A percentile compares a stretch with the other conserved stretches of the same genome.
Evolutionary conservation across 306 rosid species (phyloP).

Genomic region (Nissolia schottii): DNA sequence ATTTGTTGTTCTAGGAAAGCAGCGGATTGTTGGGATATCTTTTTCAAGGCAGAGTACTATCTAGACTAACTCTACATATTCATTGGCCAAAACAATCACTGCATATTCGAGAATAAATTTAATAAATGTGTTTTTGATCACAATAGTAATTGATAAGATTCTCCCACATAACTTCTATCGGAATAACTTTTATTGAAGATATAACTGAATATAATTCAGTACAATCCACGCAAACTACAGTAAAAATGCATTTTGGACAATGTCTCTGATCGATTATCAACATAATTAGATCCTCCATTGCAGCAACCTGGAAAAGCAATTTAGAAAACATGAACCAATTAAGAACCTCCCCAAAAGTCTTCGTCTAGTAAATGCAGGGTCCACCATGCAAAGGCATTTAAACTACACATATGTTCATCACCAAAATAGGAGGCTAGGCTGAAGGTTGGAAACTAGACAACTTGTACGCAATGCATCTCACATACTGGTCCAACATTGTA

Average conservation of each 20-base stretch:
- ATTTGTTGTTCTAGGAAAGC: too few relatives aligned
- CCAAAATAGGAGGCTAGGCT: too few relatives aligned
- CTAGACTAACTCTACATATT: too few relatives aligned
- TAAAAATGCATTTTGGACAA: neutral
- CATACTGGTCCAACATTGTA: constrained; percentile 86
- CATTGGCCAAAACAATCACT: too few relatives aligned
- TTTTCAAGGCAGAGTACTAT: too few relatives aligned
- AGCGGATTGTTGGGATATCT: too few relatives aligned
- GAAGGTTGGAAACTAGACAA: neutral
- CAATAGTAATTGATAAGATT: neutral
- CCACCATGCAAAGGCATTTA: neutral
- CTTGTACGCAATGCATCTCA: constrained; percentile 73
- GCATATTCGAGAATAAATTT: too few relatives aligned
- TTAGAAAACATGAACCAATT: neutral
- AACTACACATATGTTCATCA: neutral
- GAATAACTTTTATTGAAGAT: neutral
- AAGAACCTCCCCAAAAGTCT: neutral
- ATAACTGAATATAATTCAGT: neutral
- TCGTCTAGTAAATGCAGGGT: neutral
- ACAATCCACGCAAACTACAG: neutral
- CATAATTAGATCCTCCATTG: neutral
- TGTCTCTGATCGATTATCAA: neutral
- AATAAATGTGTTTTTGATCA: too few relatives aligned
- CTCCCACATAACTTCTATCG: neutral
- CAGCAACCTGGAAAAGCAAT: neutral